Conservation (phyloP, 805 yeast genomes). For the Saturnispora gosingensis region DNA sequence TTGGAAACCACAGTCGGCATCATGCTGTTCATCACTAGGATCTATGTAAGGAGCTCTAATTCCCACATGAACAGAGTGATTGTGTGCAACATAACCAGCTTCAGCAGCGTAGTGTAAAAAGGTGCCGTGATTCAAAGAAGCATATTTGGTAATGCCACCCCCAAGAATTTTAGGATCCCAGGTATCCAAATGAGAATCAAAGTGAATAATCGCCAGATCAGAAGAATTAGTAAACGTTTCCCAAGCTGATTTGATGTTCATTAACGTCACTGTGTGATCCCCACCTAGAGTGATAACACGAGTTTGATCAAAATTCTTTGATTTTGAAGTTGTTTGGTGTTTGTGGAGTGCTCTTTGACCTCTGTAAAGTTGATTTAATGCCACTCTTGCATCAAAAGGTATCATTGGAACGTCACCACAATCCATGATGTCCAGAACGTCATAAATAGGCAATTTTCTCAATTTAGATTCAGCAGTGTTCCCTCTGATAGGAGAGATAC, state of each 20-base stretch:
- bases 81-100: slow-evolving; percentile 44
- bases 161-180: slow-evolving; percentile 60
- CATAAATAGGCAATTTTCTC: slow-evolving; percentile 34
- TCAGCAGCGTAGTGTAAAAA: slow-evolving; percentile 64
- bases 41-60: slow-evolving; percentile 51
- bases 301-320: slow-evolving; percentile 17
- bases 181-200: slow-evolving; percentile 63
- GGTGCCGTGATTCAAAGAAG: slow-evolving; percentile 54
- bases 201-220: slow-evolving; percentile 46
- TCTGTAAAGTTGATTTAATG: slow-evolving; percentile 46
- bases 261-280: slow-evolving; percentile 48
- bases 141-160: slow-evolving; percentile 52
- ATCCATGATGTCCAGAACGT: slow-evolving; percentile 35
- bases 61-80: slow-evolving; percentile 51
- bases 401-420: slow-evolving; percentile 56
- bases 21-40: slow-evolving; percentile 32
- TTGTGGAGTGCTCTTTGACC: slow-evolving; percentile 41
- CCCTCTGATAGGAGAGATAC: slow-evolving; percentile 33
- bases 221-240: slow-evolving; percentile 39
- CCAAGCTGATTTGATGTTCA: slow-evolving; percentile 42
- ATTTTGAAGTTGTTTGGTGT: slow-evolving; percentile 21
- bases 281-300: slow-evolving; percentile 50
- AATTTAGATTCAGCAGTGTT: slow-evolving; percentile 28
- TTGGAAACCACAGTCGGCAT: slow-evolving; percentile 40
- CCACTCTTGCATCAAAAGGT: slow-evolving; percentile 51